phyloP scores from a whole-genome alignment of 495 filamentous ascomycete species.

The Aspergillus nanangensis region DNA sequence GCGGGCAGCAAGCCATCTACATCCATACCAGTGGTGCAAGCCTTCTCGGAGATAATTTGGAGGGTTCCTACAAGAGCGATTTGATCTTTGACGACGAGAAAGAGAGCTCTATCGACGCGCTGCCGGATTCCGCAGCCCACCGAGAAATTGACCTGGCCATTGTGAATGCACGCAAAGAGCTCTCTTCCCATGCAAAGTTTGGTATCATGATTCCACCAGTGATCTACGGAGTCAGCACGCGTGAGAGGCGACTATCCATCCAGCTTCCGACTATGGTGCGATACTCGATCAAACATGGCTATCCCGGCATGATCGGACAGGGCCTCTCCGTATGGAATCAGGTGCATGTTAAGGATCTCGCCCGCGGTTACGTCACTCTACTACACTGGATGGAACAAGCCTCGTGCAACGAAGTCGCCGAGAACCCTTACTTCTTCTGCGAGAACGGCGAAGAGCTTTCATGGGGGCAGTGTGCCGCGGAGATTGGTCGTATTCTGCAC shows the following conservation, averaged over 20 bases:
- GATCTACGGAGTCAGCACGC: constrained; percentile 26
- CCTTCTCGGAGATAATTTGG: constrained; percentile 15
- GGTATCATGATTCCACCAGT: constrained; percentile 32
- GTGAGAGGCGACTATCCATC: constrained; percentile 23
- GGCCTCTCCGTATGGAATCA: constrained; percentile 22
- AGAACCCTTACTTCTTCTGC: constrained; percentile 34
- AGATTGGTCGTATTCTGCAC: constrained; percentile 20
- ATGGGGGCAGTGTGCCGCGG: constrained; percentile 18
- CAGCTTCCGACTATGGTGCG: constrained; percentile 25
- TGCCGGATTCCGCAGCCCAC: constrained; percentile 33
- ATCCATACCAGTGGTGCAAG: constrained; percentile 36
- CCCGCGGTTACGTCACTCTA: constrained; percentile 21
- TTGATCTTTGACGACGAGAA: constrained; percentile 31
- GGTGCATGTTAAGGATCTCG: constrained; percentile 27
- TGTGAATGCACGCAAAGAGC: constrained; percentile 19
- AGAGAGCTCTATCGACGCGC: constrained; percentile 23
- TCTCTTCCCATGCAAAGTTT: constrained; percentile 29
- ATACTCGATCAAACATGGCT: constrained; percentile 33
- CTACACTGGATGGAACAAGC: constrained; percentile 27
- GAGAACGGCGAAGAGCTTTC: constrained; percentile 32
- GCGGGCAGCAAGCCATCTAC: too few relatives aligned
- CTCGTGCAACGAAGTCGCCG: constrained; percentile 6
- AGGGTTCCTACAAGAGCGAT: constrained; percentile 16
- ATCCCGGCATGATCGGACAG: constrained; percentile 19
- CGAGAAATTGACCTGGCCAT: constrained; percentile 38